Evolutionary conservation across 805 yeast genomes (phyloP), one percentile per base, ranked within the genome.

Genomic region (Candida maris): DNA sequence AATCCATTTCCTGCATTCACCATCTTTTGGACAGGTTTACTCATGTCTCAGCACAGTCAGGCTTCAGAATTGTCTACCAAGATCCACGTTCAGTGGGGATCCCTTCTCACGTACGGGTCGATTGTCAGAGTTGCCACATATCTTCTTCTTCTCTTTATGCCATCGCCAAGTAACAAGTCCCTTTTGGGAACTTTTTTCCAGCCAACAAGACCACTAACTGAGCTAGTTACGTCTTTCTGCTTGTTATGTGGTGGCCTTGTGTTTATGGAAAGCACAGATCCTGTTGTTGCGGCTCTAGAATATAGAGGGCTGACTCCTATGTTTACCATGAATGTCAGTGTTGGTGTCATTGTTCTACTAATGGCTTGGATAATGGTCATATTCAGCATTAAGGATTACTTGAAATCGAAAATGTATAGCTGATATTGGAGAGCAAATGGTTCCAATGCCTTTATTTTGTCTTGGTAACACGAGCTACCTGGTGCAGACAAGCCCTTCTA

Each of bases 11-110:
- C 97, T 3, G 79, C 85, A 1, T 75, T 93, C 46, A 87, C 94
- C 2, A 85, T 93, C 22, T 93, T 85, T 64, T 93, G 96, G 95
- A 93, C 97, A 1, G 98, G 98, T 19, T 72, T 82, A 10, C 70
- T 93, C 44, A 93, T 93, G 98, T 88, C 97, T 2, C 86, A 83
- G 60, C 98, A 93, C 62, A 79, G 78, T 26, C 98, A 93, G 62
- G 84, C 89, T 5, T 81, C 93, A 1, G 67, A 58, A 36, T 71
- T 83, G 21, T 80, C 96, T 3, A 87, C 97, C 3, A 67, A 62
- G 13, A 75, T 93, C 44, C 98, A 93, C 59, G 65, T 74, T 36
- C 97, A 88, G 62, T 93, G 98, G 98, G 98, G 98, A 6, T 71
- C 73, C 39, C 62, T 93, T 52, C 70, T 93, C 39, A 73, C 89